Evolutionary conservation across 805 yeast species (phyloP), one percentile per base, ranked within the genome.

Genomic region (Vanderwaltozyma yarrowii): DNA sequence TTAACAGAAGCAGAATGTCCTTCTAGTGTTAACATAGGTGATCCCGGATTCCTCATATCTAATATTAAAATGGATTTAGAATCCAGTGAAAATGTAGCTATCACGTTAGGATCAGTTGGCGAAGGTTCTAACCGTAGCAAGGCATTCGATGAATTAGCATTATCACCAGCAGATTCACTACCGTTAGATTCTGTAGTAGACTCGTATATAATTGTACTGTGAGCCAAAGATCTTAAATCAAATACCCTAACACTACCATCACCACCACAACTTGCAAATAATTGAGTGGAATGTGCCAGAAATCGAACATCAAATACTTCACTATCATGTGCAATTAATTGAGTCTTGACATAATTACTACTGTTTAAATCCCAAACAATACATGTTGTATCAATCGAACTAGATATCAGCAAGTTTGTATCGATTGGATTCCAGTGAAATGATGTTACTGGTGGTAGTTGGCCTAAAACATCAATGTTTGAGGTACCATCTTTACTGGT

Each of bases 221-320:
- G 97, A 42, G 92, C 96, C 36, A 89, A 65, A 8, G 88, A 71
- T 40, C 98, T 65, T 42, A 92, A 67, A 54, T 92, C 98, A 60
- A 92, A 92, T 7, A 92, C 82, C 31, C 98, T 69, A 56, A 88
- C 84, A 14, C 94, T 80, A 0, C 98, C 98, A 61, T 92, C 98
- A 37, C 87, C 88, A 2, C 96, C 95, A 38, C 89, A 95, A 38
- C 92, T 80, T 34, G 95, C 84, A 61, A 92, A 92, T 20, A 88
- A 71, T 29, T 60, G 62, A 32, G 80, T 75, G 26, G 83, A 74
- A 14, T 78, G 78, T 35, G 80, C 75, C 35, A 88, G 64, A 57
- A 87, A 92, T 45, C 82, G 74, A 23, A 88, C 97, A 57, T 92
- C 98, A 57, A 76, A 85, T 4, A 92, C 98, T 59, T 87, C 96